Conservation (phyloP, 441 rosid species). For the Hura crepitans region DNA sequence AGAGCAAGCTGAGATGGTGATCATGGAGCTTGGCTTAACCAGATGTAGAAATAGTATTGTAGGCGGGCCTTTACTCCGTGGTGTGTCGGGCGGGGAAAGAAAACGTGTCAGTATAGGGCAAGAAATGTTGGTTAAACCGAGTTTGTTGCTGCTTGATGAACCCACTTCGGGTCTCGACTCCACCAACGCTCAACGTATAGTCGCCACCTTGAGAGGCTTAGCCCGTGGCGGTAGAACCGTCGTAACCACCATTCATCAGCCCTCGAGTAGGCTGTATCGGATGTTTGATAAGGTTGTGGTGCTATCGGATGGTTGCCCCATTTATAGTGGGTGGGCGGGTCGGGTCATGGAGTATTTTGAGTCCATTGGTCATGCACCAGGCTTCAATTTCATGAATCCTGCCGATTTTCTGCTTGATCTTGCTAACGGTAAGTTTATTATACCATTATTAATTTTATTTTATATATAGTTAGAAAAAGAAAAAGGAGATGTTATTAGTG, state of each 20-base stretch:
- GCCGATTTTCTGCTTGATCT: constrained; percentile 92
- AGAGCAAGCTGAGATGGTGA: constrained; percentile 61
- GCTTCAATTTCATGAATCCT: constrained; percentile 60
- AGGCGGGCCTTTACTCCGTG: constrained; percentile 76
- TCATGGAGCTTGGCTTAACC: constrained; percentile 64
- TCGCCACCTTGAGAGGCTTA: constrained; percentile 48
- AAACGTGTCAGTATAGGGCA: constrained; percentile 87
- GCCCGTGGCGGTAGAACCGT: constrained; percentile 82
- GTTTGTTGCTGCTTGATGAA: constrained; percentile 74
- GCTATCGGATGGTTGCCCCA: constrained; percentile 66
- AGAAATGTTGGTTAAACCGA: constrained; percentile 85
- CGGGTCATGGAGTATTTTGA: constrained; percentile 69
- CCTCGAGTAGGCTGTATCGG: constrained; percentile 68
- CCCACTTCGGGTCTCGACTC: constrained; percentile 94
- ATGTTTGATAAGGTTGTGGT: constrained; percentile 81
- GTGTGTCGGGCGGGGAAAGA: constrained; percentile 84
- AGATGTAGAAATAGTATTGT: constrained; percentile 57
- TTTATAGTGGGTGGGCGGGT: constrained; percentile 57
- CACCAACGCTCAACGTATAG: constrained; percentile 69
- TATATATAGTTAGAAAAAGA: too few relatives aligned
- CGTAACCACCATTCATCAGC: constrained; percentile 80
- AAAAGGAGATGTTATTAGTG: not conserved
- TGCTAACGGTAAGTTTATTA: constrained; percentile 64
- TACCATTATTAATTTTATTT: too few relatives aligned
- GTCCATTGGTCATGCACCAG: constrained; percentile 54